Evolutionary conservation across 768 basidiomycete species (phyloP).

Genomic region (Lyophyllum decastes): DNA sequence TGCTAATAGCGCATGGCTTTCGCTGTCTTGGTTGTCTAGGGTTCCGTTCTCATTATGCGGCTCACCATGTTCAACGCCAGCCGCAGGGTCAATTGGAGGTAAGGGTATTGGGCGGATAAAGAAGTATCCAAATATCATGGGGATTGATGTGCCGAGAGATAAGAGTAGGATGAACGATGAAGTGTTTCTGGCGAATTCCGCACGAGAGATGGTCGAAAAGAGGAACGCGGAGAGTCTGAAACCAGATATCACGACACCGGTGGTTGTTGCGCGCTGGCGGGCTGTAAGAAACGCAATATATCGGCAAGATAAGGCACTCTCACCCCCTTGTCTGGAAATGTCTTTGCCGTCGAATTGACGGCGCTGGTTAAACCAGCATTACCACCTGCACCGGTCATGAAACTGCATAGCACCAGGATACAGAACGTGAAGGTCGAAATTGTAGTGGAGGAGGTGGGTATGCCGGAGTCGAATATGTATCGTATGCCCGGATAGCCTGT

Average conservation of each 20-base stretch:
- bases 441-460: conserved; percentile 43
- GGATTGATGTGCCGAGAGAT: conserved; percentile 73
- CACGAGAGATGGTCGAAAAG: conserved; percentile 76
- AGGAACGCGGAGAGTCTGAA: conserved; percentile 92
- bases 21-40: conserved; percentile 7
- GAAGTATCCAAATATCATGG: conserved; percentile 80
- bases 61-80: conserved; percentile 21
- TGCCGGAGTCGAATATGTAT: conserved; percentile 33
- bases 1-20: conserved; percentile 5
- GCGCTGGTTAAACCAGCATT: conserved; percentile 70
- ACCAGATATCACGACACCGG: conserved; percentile 80
- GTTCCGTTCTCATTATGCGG: conserved; percentile 12
- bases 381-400: conserved; percentile 77
- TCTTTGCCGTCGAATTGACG: conserved; percentile 82
- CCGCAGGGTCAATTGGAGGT: conserved; percentile 32
- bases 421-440: conserved; percentile 45
- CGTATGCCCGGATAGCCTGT: conserved; percentile 78
- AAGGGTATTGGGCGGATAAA: conserved; percentile 71
- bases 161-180: conserved; percentile 77
- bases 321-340: conserved; percentile 73
- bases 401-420: conserved; percentile 61
- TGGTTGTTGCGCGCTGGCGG: conserved; percentile 70
- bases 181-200: conserved; percentile 75
- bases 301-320: conserved; percentile 23
- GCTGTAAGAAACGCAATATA: neutral